Conservation (phyloP, 2,329 filamentous ascomycete genomes). For the Neophaeococcomyces mojaviensis region DNA sequence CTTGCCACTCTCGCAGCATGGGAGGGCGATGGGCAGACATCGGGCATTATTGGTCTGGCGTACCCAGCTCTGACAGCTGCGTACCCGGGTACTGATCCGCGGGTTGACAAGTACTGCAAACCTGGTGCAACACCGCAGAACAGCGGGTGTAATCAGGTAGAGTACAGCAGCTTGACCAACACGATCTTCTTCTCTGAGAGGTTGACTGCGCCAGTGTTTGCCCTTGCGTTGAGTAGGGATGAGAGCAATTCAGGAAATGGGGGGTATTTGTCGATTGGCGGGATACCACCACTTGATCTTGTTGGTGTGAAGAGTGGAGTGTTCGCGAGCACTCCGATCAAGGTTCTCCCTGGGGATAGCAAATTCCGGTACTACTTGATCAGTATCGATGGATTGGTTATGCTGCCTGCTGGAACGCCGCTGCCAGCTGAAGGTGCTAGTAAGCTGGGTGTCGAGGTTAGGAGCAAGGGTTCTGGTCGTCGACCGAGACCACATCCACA, state of each 20-base stretch:
- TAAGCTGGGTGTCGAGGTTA: too few species aligned
- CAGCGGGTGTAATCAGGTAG: conserved; percentile 4
- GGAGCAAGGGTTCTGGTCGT: too few species aligned
- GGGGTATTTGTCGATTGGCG: conserved; percentile 38
- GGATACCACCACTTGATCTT: conserved; percentile 32
- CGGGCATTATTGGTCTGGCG: conserved; percentile 45
- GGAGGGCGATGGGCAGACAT: conserved; percentile 38
- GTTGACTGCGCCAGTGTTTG: conserved; percentile 45
- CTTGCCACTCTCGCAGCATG: conserved; percentile 38
- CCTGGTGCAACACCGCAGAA: background rate
- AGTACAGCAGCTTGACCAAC: conserved; percentile 11
- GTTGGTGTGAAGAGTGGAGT: conserved; percentile 21
- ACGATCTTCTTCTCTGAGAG: conserved; percentile 23
- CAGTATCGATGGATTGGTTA: background rate
- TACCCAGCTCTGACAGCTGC: conserved; percentile 44
- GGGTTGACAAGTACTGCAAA: background rate
- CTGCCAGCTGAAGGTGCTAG: background rate
- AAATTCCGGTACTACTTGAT: conserved; percentile 7
- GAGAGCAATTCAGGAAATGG: conserved; percentile 39
- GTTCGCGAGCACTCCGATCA: conserved; percentile 32
- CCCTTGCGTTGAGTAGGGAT: conserved; percentile 40
- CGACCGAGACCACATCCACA: too few species aligned
- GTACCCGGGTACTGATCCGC: conserved; percentile 19
- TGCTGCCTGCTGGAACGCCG: background rate
- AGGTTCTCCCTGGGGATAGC: conserved; percentile 17